Evolutionary conservation across 805 yeast species (phyloP).

Genomic region (Cyberlindnera saturnus): DNA sequence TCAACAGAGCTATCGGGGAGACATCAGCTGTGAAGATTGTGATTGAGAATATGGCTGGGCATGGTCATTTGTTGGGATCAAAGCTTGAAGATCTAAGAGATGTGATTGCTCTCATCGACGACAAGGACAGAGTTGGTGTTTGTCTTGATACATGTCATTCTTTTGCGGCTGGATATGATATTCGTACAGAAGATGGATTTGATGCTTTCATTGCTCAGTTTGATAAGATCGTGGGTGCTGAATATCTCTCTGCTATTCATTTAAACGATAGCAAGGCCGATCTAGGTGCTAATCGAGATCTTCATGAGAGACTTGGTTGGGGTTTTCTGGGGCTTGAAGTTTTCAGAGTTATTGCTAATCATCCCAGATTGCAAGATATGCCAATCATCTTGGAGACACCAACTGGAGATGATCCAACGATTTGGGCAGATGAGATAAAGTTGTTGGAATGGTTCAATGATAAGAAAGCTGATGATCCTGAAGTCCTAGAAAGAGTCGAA

Average conservation of each 20-base stretch:
- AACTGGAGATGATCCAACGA: slow-evolving; percentile 52
- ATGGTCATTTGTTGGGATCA: slow-evolving; percentile 85
- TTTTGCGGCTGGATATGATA: slow-evolving; percentile 94
- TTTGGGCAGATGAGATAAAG: slow-evolving; percentile 78
- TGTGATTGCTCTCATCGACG: slow-evolving; percentile 73
- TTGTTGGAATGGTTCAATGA: slow-evolving; percentile 77
- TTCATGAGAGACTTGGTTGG: slow-evolving; percentile 83
- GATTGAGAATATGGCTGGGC: slow-evolving; percentile 97
- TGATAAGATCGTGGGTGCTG: slow-evolving; percentile 66
- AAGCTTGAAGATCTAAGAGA: slow-evolving; percentile 65
- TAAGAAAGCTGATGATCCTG: slow-evolving; percentile 44
- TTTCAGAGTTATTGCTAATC: slow-evolving; percentile 73
- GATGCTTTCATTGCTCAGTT: slow-evolving; percentile 68
- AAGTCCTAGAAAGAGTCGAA: slow-evolving; percentile 40
- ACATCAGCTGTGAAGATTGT: slow-evolving; percentile 82
- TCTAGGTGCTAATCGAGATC: slow-evolving; percentile 79
- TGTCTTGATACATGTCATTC: slow-evolving; percentile 96
- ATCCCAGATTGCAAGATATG: slow-evolving; percentile 48
- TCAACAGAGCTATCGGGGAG: slow-evolving; percentile 69
- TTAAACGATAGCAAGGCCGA: slow-evolving; percentile 96
- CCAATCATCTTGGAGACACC: slow-evolving; percentile 92
- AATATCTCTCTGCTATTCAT: slow-evolving; percentile 77
- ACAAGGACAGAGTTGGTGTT: slow-evolving; percentile 85
- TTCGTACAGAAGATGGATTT: slow-evolving; percentile 53
- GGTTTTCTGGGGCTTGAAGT: slow-evolving; percentile 88